Evolutionary conservation across 371 early-diverging fungal genomes (phyloP).

Genomic region (Syncephalastrum racemosum): DNA sequence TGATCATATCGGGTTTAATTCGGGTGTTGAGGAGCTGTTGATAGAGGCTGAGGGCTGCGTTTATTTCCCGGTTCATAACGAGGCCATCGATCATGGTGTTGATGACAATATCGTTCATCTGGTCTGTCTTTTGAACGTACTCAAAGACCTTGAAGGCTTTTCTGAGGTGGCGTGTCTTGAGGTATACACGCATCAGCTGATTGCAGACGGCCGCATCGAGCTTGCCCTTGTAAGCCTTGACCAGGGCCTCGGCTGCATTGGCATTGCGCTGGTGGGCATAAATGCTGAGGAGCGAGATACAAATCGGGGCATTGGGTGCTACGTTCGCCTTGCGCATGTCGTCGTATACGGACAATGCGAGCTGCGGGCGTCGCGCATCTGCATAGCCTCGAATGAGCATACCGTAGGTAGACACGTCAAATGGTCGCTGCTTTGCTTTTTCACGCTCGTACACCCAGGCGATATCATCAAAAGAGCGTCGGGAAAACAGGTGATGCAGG

Average conservation of each 20-base stretch:
- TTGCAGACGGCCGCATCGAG: constrained; percentile 35
- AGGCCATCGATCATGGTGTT: constrained; percentile 52
- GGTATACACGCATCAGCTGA: constrained; percentile 45
- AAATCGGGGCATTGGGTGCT: constrained; percentile 27
- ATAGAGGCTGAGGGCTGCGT: constrained; percentile 33
- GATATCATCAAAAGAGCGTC: constrained; percentile 21
- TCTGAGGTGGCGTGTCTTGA: constrained; percentile 22
- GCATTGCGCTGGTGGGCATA: constrained; percentile 35
- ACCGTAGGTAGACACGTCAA: constrained; percentile 36
- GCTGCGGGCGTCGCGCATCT: constrained; percentile 24
- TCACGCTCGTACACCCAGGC: constrained; percentile 21
- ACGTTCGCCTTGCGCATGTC: constrained; percentile 29
- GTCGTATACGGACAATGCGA: constrained; percentile 30
- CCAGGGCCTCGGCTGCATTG: constrained; percentile 25
- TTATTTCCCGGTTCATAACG: constrained; percentile 36
- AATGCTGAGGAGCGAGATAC: constrained; percentile 29
- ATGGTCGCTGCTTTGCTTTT: too few species aligned
- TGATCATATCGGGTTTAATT: constrained; percentile 43
- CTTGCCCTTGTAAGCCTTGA: constrained; percentile 21
- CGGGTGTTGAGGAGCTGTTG: constrained; percentile 31
- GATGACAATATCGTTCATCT: constrained; percentile 36
- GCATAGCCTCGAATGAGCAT: constrained; percentile 35
- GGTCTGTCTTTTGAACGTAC: constrained; percentile 27
- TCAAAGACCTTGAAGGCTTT: constrained; percentile 39
- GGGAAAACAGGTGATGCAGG: constrained; percentile 27